phyloP scores from a whole-genome alignment of 306 rosid species.

The Parietaria judaica region DNA sequence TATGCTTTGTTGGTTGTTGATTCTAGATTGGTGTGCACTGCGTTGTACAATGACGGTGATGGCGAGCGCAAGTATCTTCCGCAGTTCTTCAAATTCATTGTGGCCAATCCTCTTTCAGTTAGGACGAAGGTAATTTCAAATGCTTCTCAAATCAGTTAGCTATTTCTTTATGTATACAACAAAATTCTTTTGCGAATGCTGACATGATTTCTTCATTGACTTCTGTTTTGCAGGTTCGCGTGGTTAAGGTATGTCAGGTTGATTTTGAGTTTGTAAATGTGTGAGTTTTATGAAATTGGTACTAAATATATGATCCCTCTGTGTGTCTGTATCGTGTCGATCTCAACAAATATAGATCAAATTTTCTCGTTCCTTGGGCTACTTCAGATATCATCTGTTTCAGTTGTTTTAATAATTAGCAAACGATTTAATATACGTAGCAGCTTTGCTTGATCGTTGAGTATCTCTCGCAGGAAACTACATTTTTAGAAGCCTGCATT shows the following conservation, averaged over 20 bases:
- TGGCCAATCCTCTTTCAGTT: slow-evolving; percentile 91
- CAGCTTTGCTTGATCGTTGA: slow-evolving; percentile 4
- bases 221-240: slow-evolving; percentile 76
- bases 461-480: slow-evolving; percentile 63
- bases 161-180: background rate
- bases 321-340: too few species aligned
- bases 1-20: background rate
- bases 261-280: slow-evolving; percentile 10
- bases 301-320: too few species aligned
- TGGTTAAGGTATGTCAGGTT: slow-evolving; percentile 77
- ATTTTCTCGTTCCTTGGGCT: too few species aligned
- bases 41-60: slow-evolving; percentile 81
- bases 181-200: background rate
- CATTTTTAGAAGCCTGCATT: slow-evolving; percentile 94
- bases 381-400: too few species aligned
- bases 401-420: too few species aligned
- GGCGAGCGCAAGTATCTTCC: slow-evolving; percentile 97
- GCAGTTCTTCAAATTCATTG: slow-evolving; percentile 89
- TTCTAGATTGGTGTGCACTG: slow-evolving; percentile 85
- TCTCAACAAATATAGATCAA: too few species aligned
- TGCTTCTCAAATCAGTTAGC: background rate
- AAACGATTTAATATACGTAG: too few species aligned
- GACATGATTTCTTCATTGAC: background rate
- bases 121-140: slow-evolving; percentile 68
- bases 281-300: too few species aligned